phyloP scores from a whole-genome alignment of 768 basidiomycete species.

The Suillus weaverae region DNA sequence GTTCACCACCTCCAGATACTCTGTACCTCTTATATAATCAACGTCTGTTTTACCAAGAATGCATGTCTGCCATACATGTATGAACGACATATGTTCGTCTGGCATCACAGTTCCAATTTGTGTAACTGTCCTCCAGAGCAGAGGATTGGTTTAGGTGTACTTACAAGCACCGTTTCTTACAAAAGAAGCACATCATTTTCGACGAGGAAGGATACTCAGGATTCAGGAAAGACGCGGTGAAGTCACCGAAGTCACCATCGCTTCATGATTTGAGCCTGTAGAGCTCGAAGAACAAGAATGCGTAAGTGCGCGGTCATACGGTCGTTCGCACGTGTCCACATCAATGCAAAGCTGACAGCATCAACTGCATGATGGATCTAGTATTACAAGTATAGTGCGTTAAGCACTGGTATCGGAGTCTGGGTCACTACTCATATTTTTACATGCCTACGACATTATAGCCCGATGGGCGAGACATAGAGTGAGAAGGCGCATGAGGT shows the following conservation, averaged over 20 bases:
- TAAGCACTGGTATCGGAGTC: neutral
- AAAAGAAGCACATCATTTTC: neutral
- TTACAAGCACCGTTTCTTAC: neutral
- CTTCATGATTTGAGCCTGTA: neutral
- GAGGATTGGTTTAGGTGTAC: neutral
- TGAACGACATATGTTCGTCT: neutral
- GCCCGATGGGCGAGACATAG: neutral
- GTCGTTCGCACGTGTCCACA: neutral
- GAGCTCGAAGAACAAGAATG: neutral
- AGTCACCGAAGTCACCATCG: neutral
- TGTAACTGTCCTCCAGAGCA: neutral
- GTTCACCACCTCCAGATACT: neutral
- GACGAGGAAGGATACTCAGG: neutral
- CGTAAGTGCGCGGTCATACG: neutral
- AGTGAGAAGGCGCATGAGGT: neutral
- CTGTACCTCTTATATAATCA: neutral
- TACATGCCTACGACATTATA: neutral
- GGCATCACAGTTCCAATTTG: neutral
- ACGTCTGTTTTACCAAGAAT: neutral
- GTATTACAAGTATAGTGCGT: neutral
- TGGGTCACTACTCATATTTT: neutral
- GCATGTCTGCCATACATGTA: neutral
- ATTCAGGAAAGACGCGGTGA: neutral
- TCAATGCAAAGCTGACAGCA: neutral
- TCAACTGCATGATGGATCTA: neutral